Conservation (phyloP, 1,284 basidiomycete species). For the Puccinia coronata region DNA sequence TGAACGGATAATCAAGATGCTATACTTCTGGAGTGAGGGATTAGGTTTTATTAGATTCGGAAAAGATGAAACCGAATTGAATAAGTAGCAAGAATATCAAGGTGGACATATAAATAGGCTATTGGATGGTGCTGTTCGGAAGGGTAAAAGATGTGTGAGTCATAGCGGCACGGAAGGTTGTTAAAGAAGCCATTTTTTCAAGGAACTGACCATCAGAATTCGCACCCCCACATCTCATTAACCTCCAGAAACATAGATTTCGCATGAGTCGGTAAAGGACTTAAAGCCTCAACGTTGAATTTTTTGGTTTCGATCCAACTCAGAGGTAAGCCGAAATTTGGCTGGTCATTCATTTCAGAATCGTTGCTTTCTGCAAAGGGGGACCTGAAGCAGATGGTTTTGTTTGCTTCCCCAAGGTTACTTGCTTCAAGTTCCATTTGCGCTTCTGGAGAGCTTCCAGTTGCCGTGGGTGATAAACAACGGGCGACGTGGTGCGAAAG, state of each 20-base stretch:
- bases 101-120: background rate
- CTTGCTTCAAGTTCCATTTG: constrained; percentile 10
- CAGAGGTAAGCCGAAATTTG: constrained; percentile 18
- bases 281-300: constrained; percentile 3
- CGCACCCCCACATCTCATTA: constrained; percentile 23
- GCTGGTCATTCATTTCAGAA: background rate
- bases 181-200: background rate
- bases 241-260: constrained; percentile 21
- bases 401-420: background rate
- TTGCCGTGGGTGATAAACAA: constrained; percentile 1
- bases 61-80: background rate
- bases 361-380: constrained; percentile 20
- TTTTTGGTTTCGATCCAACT: constrained; percentile 22
- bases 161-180: background rate
- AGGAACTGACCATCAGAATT: constrained; percentile 16
- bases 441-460: constrained; percentile 3
- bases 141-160: background rate
- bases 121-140: background rate
- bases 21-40: background rate
- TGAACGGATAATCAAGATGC: constrained; percentile 9
- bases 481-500: constrained; percentile 5
- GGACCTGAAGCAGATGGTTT: constrained; percentile 18
- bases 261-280: constrained; percentile 12
- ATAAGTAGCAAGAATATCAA: background rate
- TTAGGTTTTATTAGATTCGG: background rate